Evolutionary conservation across 2,329 filamentous ascomycete species (phyloP).

Genomic region (Pyrenophora teres): DNA sequence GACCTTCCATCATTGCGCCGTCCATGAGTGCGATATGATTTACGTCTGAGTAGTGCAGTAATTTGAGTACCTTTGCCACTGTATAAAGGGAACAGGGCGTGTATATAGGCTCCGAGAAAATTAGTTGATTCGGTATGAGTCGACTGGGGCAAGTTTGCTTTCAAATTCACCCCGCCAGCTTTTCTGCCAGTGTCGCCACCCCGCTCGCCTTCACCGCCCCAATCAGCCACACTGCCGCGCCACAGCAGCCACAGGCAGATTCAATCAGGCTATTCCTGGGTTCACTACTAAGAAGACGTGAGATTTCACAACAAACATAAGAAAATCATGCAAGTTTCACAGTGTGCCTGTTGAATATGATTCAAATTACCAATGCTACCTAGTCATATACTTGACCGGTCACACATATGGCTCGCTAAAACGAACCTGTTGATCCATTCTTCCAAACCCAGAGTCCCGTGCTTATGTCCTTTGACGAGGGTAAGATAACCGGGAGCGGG

Average conservation of each 20-base stretch:
- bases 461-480: too few relatives aligned
- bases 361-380: too few relatives aligned
- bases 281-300: too few relatives aligned
- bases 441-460: too few relatives aligned
- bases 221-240: not conserved
- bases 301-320: too few relatives aligned
- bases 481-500: too few relatives aligned
- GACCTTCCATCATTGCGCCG: slow-evolving; percentile 50
- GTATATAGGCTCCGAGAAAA: slow-evolving; percentile 3
- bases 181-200: slow-evolving; percentile 37
- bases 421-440: too few relatives aligned
- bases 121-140: slow-evolving; percentile 16
- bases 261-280: too few relatives aligned
- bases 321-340: too few relatives aligned
- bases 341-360: too few relatives aligned
- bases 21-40: slow-evolving; percentile 12
- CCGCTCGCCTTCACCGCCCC: slow-evolving; percentile 10
- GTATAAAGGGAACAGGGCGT: not conserved
- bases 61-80: not conserved
- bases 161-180: slow-evolving; percentile 40
- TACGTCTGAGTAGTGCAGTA: not conserved
- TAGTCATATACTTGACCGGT: too few relatives aligned
- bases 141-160: slow-evolving; percentile 32
- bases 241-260: not conserved
- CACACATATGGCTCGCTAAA: too few relatives aligned